Evolutionary conservation across 148 eudicot genomes (phyloP).

Genomic region (Agrostemma githago): DNA sequence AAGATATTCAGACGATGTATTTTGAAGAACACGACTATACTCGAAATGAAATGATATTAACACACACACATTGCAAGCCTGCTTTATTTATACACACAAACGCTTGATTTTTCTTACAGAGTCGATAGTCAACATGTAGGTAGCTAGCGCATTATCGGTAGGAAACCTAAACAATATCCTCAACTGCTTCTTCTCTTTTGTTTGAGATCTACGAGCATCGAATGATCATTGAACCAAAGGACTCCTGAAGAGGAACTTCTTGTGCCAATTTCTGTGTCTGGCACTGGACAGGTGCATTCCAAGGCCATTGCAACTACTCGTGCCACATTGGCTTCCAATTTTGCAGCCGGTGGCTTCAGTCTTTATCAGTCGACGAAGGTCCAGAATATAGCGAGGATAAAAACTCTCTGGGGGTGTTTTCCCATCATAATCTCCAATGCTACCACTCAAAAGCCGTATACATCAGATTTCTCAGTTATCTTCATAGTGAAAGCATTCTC

Average conservation of each 20-base stretch:
- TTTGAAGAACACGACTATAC: constrained; percentile 14
- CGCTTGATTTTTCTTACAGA: not conserved
- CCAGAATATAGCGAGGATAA: constrained; percentile 12
- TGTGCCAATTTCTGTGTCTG: constrained; percentile 19
- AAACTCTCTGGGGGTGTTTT: constrained; percentile 44
- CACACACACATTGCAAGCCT: not conserved
- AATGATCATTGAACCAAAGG: not conserved
- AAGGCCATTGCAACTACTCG: constrained; percentile 13
- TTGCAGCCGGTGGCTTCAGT: constrained; percentile 21
- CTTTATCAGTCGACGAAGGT: constrained; percentile 1
- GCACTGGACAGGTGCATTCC: constrained; percentile 20
- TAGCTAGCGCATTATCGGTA: not conserved
- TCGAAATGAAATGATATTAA: not conserved
- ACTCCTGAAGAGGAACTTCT: not conserved
- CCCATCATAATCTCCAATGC: constrained; percentile 68
- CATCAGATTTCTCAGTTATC: constrained; percentile 54
- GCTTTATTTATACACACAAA: not conserved
- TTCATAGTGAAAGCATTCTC: constrained; percentile 20
- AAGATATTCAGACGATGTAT: constrained; percentile 8
- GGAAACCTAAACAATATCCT: not conserved
- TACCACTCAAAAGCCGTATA: constrained; percentile 64
- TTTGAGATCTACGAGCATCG: constrained; percentile 1
- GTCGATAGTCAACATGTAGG: not conserved
- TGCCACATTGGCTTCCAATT: constrained; percentile 18
- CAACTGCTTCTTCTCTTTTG: not conserved